Percentiles rank a stretch among this genome's conserved stretches.
Evolutionary conservation across 768 basidiomycete genomes (phyloP).

Genomic region (Sarcodon sp.): DNA sequence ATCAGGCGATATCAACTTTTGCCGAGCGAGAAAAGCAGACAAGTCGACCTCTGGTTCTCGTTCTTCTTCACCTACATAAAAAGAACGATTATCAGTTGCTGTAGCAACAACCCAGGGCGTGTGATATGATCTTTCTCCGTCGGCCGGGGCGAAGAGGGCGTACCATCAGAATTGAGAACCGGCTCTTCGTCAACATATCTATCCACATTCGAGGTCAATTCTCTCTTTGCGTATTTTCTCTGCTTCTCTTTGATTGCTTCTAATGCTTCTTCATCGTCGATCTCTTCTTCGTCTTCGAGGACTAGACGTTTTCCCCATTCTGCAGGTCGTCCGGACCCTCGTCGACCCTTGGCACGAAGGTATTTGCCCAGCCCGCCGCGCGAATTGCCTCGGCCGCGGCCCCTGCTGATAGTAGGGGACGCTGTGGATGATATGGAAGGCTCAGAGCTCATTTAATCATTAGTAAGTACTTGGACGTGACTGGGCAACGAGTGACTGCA

Average conservation of each 20-base stretch:
- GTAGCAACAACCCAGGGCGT: neutral
- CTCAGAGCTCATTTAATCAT: too few relatives aligned
- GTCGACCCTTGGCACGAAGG: conserved; percentile 54
- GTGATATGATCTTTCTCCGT: too few relatives aligned
- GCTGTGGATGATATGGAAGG: too few relatives aligned
- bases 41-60: conserved; percentile 66
- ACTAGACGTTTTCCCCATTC: conserved; percentile 49
- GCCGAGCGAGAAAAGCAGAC: conserved; percentile 50
- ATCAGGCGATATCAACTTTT: conserved; percentile 24
- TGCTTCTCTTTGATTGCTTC: conserved; percentile 19
- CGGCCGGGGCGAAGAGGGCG: conserved; percentile 4
- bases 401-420: conserved; percentile 16
- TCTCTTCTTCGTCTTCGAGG: conserved; percentile 43
- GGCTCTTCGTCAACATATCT: conserved; percentile 62
- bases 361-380: conserved; percentile 67
- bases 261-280: conserved; percentile 32
- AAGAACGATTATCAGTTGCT: neutral
- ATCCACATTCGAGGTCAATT: conserved; percentile 60
- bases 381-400: conserved; percentile 42
- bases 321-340: conserved; percentile 48
- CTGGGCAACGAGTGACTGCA: too few relatives aligned
- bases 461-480: too few relatives aligned
- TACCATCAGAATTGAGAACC: conserved; percentile 62
- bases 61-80: conserved; percentile 43
- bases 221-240: conserved; percentile 40